Conservation (phyloP, 257 asterid genomes). For the Knoxia roxburghii region DNA sequence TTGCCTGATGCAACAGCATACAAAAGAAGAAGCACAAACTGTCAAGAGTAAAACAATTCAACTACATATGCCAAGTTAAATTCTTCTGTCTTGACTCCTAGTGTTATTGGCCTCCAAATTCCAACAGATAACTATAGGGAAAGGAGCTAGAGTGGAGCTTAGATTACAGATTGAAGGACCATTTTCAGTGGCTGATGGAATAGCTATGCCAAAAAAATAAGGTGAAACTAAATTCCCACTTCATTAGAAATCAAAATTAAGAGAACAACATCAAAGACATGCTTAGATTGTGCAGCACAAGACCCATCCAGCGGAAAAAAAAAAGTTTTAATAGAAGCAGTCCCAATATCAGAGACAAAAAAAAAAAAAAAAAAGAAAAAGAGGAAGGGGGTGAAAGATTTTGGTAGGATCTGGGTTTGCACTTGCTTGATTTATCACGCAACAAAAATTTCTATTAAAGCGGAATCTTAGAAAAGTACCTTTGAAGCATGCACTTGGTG, state of each 20-base stretch:
- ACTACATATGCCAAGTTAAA: too few relatives aligned
- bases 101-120: neutral
- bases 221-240: neutral
- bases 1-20: constrained; percentile 45
- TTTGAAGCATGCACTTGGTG: too few relatives aligned
- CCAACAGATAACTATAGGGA: neutral
- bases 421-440: too few relatives aligned
- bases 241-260: neutral
- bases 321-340: too few relatives aligned
- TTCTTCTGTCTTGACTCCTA: too few relatives aligned
- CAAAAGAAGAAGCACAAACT: too few relatives aligned
- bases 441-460: too few relatives aligned
- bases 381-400: too few relatives aligned
- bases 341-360: too few relatives aligned
- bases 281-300: neutral
- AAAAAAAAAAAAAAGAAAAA: too few relatives aligned
- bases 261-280: neutral
- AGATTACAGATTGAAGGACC: neutral
- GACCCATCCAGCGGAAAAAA: neutral
- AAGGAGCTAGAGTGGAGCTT: neutral
- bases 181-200: neutral
- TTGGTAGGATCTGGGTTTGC: too few relatives aligned
- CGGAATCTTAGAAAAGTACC: too few relatives aligned
- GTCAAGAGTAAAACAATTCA: neutral
- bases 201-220: neutral